A percentile compares a stretch with the other conserved stretches of the same genome.
Conservation (phyloP, 768 basidiomycete species). For the Galerina sulciceps region DNA sequence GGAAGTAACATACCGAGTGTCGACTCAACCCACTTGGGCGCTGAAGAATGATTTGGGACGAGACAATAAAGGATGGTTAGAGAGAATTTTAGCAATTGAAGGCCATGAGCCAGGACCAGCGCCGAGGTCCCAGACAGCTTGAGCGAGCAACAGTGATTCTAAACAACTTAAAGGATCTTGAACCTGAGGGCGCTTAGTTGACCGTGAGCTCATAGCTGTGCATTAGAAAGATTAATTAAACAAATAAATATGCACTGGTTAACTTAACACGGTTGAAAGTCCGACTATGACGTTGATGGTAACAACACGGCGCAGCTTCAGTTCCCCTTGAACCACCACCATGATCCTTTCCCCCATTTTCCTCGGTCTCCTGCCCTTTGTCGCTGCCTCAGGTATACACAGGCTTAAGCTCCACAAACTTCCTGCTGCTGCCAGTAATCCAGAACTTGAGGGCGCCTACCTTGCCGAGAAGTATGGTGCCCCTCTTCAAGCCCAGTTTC, state of each 20-base stretch:
- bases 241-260: slow-evolving; percentile 17
- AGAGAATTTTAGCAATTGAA: slow-evolving; percentile 64
- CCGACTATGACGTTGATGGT: slow-evolving; percentile 25
- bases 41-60: slow-evolving; percentile 71
- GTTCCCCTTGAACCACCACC: slow-evolving; percentile 30
- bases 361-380: slow-evolving; percentile 51
- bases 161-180: slow-evolving; percentile 36
- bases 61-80: slow-evolving; percentile 70
- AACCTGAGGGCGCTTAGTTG: slow-evolving; percentile 28
- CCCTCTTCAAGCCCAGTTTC: slow-evolving; percentile 45
- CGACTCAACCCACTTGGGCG: slow-evolving; percentile 54
- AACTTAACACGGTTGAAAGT: slow-evolving; percentile 16
- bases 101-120: slow-evolving; percentile 60
- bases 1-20: slow-evolving; percentile 8
- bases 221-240: slow-evolving; percentile 5
- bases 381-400: slow-evolving; percentile 64
- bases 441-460: slow-evolving; percentile 76
- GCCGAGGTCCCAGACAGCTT: slow-evolving; percentile 86
- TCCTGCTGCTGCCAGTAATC: slow-evolving; percentile 60
- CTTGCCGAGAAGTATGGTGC: slow-evolving; percentile 94
- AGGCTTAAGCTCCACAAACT: slow-evolving; percentile 92
- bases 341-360: slow-evolving; percentile 50
- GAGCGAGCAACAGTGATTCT: slow-evolving; percentile 83
- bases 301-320: slow-evolving; percentile 4
- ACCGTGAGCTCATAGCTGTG: slow-evolving; percentile 34